Evolutionary conservation across 2,329 filamentous ascomycete species (phyloP), one percentile per base, ranked within the genome.

Genomic region (Sphaerulina musiva): DNA sequence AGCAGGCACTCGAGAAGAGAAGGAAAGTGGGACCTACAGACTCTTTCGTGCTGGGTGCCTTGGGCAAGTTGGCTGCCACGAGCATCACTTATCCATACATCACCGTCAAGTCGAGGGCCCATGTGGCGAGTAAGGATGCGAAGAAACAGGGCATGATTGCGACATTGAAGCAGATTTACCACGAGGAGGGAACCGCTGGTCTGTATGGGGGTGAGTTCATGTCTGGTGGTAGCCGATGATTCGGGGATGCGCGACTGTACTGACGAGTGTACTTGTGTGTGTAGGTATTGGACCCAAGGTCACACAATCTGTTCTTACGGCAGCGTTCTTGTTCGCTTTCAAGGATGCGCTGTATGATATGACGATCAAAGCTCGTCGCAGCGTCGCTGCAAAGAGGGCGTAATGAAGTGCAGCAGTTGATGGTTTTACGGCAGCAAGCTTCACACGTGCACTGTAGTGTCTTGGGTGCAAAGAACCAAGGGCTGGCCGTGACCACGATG

Each of bases 31-130:
- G 89, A 0, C 89, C 92, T 1, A 85, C 83, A 52, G 82, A 95
- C 62, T 90, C 89, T 47, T 98, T 98, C 72, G 82, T 93, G 68
- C 79, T 98, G 2, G 93, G 93, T 59, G 93, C 93, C 1, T 69
- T 97, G 32, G 91, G 93, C 72, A 98, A 98, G 80, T 79, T 98
- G 60, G 84, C 96, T 58, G 93, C 93, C 23, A 98, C 93, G 2
- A 84, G 80, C 57, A 87, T 97, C 66, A 98, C 93, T 5, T 98
- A 98, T 72, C 93, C 93, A 9, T 98, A 98, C 71, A 97, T 98
- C 71, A 98, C 93, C 4, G 87, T 98, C 66, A 98, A 98, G 84
- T 95, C 90, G 73, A 83, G 89, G 70, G 95, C 95, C 83, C 93
- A 98, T 71, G 89, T 98, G 57, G 89, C 91, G 29, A 84, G 80